A percentile compares a stretch with the other conserved stretches of the same genome.
Evolutionary conservation across 345 rosid genomes (phyloP).

Genomic region (Conringia planisiliqua): DNA sequence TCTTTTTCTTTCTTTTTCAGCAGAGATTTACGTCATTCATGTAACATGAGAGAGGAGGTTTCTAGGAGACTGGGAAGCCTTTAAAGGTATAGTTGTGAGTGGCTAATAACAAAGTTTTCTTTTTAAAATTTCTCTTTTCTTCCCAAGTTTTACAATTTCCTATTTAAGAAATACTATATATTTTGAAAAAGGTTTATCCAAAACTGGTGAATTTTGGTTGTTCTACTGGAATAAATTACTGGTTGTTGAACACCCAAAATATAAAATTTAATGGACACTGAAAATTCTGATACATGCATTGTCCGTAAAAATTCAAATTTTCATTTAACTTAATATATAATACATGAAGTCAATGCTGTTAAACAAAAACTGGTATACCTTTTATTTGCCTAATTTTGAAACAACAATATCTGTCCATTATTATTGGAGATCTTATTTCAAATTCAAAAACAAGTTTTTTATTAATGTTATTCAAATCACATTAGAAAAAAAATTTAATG

Average conservation of each 20-base stretch:
- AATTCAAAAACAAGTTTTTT: no score
- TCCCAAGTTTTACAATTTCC: not conserved
- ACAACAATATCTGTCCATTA: no score
- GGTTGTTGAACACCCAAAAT: not conserved
- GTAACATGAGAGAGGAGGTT: conserved; percentile 6
- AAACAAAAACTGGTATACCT: no score
- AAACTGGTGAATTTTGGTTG: not conserved
- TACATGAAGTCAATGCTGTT: not conserved
- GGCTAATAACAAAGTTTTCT: not conserved
- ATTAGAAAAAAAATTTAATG: no score
- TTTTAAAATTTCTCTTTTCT: not conserved
- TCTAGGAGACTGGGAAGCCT: conserved; percentile 9
- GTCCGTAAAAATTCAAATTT: not conserved
- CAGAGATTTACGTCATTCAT: not conserved
- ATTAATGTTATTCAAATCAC: no score
- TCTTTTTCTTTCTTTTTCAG: not conserved
- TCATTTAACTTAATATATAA: not conserved
- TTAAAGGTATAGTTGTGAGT: not conserved
- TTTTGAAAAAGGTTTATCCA: not conserved
- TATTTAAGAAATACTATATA: conserved; percentile 4
- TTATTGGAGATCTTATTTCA: no score
- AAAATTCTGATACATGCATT: not conserved
- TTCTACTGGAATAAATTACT: not conserved
- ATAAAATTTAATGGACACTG: conserved; percentile 1
- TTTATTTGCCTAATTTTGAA: no score